phyloP scores from a whole-genome alignment of 257 asterid genomes.

The Linderniella brevidens region DNA sequence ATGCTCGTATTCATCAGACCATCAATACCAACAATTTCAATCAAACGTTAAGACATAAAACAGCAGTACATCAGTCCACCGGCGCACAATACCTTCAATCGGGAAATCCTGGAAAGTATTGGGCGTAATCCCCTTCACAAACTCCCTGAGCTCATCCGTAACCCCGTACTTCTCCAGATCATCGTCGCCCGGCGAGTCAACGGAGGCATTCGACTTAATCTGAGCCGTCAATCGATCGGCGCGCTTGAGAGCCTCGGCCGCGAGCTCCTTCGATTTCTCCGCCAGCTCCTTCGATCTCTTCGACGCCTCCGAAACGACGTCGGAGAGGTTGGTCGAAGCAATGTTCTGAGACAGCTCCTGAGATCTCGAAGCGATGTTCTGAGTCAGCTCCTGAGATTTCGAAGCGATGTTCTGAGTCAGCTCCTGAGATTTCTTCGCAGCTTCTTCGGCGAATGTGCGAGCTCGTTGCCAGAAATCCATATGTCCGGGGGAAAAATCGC shows the following conservation, averaged over 20 bases:
- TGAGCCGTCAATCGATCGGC: slow-evolving; percentile 90
- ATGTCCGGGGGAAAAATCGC: no score
- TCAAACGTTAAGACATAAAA: no score
- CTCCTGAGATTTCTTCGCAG: slow-evolving; percentile 73
- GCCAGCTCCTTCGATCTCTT: slow-evolving; percentile 40
- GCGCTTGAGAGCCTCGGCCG: slow-evolving; percentile 49
- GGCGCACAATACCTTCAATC: slow-evolving; percentile 7
- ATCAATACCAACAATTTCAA: no score
- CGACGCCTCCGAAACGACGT: slow-evolving; percentile 56
- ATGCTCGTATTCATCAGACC: no score
- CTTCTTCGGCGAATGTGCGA: slow-evolving; percentile 72
- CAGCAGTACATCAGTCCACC: no score
- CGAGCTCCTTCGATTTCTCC: slow-evolving; percentile 34
- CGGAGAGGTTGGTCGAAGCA: slow-evolving; percentile 12
- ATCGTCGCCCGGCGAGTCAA: slow-evolving; percentile 28
- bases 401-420: no score
- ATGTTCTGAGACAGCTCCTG: slow-evolving; percentile 25
- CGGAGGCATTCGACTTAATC: slow-evolving; percentile 48
- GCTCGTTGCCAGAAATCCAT: slow-evolving; percentile 92
- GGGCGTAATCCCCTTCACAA: slow-evolving; percentile 49
- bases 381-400: slow-evolving; percentile 28
- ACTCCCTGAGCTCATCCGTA: slow-evolving; percentile 69
- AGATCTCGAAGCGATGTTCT: slow-evolving; percentile 18
- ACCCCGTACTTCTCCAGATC: slow-evolving; percentile 68
- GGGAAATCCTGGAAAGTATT: slow-evolving; percentile 39